Evolutionary conservation across 1,284 basidiomycete species (phyloP), one percentile per base, ranked within the genome.

Genomic region (Thecaphora thlaspeos): DNA sequence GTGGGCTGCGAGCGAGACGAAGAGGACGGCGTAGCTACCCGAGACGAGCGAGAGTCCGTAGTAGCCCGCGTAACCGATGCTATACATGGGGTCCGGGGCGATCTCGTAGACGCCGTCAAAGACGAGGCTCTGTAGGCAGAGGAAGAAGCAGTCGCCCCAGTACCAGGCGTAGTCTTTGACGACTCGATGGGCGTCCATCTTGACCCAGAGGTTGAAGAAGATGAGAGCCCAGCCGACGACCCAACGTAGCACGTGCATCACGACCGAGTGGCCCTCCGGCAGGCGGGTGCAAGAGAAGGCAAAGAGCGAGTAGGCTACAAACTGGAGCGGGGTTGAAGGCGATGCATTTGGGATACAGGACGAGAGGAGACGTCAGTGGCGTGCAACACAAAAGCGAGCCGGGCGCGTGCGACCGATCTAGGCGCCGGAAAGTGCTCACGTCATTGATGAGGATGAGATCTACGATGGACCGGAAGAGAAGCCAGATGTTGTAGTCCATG

Each of bases 101-200:
- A 91, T 82, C 76, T 97, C 93, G 73, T 97, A 97, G 9, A 98
- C 94, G 9, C 95, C 95, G 77, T 98, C 93, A 76, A 98, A 98
- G 4, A 97, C 88, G 21, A 98, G 83, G 45, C 87, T 88, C 70
- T 84, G 81, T 59, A 83, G 80, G 51, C 82, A 81, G 55, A 81
- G 71, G 83, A 96, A 98, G 82, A 98, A 98, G 45, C 89, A 89
- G 75, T 98, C 94, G 18, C 94, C 94, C 94, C 94, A 97, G 80
- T 98, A 98, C 77, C 76, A 83, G n/a, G 83, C 83, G 49, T 82
- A 83, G 68, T 84, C 83, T 61, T 95, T 96, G 59, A 98, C 92
- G 46, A 98, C 91, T 44, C 91, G 84, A 78, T 98, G 94, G 0
- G 94, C 94, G 73, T 98, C 94, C 14, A 90, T 88, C 80, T 98